Percentiles rank a stretch among this genome's conserved stretches.
Conservation (phyloP, 768 basidiomycete species). For the Leccinum subgranulosum region DNA sequence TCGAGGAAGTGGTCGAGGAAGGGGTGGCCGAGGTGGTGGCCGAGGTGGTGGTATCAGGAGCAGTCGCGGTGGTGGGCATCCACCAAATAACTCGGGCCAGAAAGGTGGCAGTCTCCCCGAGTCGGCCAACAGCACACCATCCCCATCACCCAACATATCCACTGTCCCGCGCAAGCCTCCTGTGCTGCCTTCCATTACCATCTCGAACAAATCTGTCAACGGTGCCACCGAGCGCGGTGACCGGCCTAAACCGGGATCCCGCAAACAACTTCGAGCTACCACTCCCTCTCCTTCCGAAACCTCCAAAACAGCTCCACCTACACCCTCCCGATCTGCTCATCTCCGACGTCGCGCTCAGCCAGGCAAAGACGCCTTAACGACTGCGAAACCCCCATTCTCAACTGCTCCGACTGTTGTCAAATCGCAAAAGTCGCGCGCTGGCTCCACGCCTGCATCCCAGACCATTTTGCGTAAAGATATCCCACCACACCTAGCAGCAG, state of each 20-base stretch:
- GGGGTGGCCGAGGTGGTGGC: conserved; percentile 38
- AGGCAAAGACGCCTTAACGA: conserved; percentile 22
- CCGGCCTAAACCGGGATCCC: conserved; percentile 21
- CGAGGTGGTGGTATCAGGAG: conserved; percentile 29
- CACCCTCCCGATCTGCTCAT: conserved; percentile 40
- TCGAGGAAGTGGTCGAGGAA: conserved; percentile 34
- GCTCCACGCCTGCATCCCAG: conserved; percentile 22
- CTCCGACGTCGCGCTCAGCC: conserved; percentile 51
- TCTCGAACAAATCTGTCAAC: conserved; percentile 23
- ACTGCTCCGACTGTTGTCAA: conserved; percentile 25
- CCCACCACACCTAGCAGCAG: conserved; percentile 51
- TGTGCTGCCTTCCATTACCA: conserved; percentile 6
- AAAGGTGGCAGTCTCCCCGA: conserved; percentile 26
- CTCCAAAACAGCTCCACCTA: conserved; percentile 25
- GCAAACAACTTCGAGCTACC: conserved; percentile 18
- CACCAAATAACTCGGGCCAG: conserved; percentile 16
- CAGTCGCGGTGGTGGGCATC: conserved; percentile 29
- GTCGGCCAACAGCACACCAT: conserved; percentile 14
- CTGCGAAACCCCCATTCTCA: conserved; percentile 15
- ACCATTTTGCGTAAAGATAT: conserved; percentile 46
- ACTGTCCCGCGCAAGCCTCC: conserved; percentile 17
- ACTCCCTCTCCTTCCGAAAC: conserved; percentile 23
- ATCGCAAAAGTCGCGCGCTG: conserved; percentile 35
- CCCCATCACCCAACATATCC: conserved; percentile 16
- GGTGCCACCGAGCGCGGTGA: conserved; percentile 19